Conservation (phyloP, 805 yeast species). For the Pichia rugopelliculosa region DNA sequence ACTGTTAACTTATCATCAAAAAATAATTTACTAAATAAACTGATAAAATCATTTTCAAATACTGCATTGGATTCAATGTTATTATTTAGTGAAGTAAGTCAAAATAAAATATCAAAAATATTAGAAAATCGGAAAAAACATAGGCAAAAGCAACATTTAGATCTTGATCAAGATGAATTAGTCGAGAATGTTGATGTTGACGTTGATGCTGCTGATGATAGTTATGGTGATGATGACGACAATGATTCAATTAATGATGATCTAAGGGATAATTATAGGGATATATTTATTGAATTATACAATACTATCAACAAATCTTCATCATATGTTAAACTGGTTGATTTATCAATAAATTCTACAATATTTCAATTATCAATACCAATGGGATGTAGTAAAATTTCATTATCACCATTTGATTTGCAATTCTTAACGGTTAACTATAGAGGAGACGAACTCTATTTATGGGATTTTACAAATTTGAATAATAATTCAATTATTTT, state of each 20-base stretch:
- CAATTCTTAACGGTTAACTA: conserved; percentile 44
- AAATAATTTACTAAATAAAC: conserved; percentile 40
- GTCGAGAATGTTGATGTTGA: too few relatives aligned
- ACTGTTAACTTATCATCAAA: conserved; percentile 41
- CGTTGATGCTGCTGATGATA: neutral
- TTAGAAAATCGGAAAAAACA: conserved; percentile 13
- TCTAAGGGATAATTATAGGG: conserved; percentile 17
- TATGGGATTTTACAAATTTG: conserved; percentile 52
- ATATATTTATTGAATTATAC: conserved; percentile 22
- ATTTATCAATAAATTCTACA: conserved; percentile 35
- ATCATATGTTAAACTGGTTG: conserved; percentile 38
- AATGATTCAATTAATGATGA: conserved; percentile 7
- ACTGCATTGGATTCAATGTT: conserved; percentile 39
- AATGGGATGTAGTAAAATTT: conserved; percentile 52
- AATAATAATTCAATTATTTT: conserved; percentile 43
- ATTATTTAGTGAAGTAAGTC: conserved; percentile 40
- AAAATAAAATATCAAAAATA: conserved; percentile 35
- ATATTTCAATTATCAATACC: conserved; percentile 47
- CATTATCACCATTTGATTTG: conserved; percentile 55
- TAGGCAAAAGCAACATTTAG: neutral
- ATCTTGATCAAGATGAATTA: neutral
- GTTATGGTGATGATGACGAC: neutral
- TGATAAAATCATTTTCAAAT: conserved; percentile 41
- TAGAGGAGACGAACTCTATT: conserved; percentile 55
- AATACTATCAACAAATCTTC: conserved; percentile 26